Conservation (phyloP, 1,284 basidiomycete genomes). For the Dichomitus squalens region DNA sequence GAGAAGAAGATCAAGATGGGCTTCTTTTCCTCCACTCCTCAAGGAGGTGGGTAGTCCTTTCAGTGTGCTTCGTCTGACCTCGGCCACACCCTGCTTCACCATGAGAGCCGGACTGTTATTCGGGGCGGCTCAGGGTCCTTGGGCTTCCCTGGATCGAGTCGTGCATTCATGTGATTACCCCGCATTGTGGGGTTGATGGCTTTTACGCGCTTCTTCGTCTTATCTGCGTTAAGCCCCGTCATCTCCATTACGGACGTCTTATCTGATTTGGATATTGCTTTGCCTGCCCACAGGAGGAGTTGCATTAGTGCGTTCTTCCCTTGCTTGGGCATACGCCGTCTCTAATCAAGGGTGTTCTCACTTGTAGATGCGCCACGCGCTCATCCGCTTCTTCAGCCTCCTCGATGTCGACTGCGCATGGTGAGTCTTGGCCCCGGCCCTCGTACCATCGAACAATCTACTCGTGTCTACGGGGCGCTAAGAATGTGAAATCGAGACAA, state of each 20-base stretch:
- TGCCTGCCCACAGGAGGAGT: slow-evolving; percentile 65
- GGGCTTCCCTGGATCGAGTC: background rate
- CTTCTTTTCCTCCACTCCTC: slow-evolving; percentile 90
- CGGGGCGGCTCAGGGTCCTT: background rate
- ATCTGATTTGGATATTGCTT: slow-evolving; percentile 28
- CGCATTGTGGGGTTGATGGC: slow-evolving; percentile 29
- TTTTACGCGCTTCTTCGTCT: slow-evolving; percentile 16
- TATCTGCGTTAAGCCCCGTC: slow-evolving; percentile 4
- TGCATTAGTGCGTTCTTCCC: slow-evolving; percentile 62
- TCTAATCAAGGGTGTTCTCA: slow-evolving; percentile 17
- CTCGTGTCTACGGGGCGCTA: slow-evolving; percentile 15
- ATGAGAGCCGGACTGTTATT: background rate
- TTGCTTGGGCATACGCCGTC: background rate
- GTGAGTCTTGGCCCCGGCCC: slow-evolving; percentile 43
- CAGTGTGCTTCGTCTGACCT: background rate
- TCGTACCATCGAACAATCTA: slow-evolving; percentile 2
- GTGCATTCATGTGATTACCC: slow-evolving; percentile 10
- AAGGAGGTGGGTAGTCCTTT: slow-evolving; percentile 62
- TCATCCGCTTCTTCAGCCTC: slow-evolving; percentile 78
- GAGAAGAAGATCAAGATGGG: slow-evolving; percentile 84
- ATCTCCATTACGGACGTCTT: slow-evolving; percentile 14
- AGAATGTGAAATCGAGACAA: background rate
- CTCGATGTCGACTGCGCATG: slow-evolving; percentile 82
- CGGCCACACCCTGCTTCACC: background rate
- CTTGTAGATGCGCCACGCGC: slow-evolving; percentile 82